These are phyloP conservation scores for Hibiscus trionum DNA, from an alignment of 345 rosid species.

Conservation along the genomic window DNA sequence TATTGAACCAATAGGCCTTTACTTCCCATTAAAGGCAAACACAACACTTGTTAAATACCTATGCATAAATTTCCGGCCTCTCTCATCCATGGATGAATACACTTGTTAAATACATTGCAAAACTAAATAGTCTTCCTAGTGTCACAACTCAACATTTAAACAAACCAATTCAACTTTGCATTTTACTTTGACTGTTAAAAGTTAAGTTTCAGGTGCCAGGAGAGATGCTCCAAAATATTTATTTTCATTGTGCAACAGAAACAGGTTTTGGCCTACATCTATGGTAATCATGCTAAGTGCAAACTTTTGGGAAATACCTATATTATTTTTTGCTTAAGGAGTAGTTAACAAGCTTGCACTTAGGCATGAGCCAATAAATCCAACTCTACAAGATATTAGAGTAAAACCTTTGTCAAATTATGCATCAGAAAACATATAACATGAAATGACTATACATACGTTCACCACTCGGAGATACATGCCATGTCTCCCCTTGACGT, in stretches of 20 bases:
- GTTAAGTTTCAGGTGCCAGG: not conserved
- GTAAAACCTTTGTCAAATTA: not conserved
- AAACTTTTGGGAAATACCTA: not conserved
- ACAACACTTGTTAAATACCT: not conserved
- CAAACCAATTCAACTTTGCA: not conserved
- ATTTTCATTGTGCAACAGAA: not conserved
- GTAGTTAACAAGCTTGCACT: not conserved
- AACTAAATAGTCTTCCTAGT: not conserved
- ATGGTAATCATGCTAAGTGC: not conserved
- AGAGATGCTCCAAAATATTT: not conserved
- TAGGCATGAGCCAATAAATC: not conserved
- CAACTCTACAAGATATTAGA: not conserved
- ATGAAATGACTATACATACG: conserved; percentile 39
- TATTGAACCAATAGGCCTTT: not conserved
- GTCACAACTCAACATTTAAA: not conserved
- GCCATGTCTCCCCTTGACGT: conserved; percentile 99
- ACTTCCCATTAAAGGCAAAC: not conserved
- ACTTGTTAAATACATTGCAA: not conserved
- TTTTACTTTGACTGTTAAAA: not conserved
- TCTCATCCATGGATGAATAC: not conserved
- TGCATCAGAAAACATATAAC: not conserved
- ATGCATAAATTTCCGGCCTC: not conserved
- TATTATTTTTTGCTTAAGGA: not conserved
- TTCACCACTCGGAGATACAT: conserved; percentile 69
- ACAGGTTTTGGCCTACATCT: not conserved